phyloP scores from a whole-genome alignment of 805 yeast species.

The Tetrapisispora arboricola region DNA sequence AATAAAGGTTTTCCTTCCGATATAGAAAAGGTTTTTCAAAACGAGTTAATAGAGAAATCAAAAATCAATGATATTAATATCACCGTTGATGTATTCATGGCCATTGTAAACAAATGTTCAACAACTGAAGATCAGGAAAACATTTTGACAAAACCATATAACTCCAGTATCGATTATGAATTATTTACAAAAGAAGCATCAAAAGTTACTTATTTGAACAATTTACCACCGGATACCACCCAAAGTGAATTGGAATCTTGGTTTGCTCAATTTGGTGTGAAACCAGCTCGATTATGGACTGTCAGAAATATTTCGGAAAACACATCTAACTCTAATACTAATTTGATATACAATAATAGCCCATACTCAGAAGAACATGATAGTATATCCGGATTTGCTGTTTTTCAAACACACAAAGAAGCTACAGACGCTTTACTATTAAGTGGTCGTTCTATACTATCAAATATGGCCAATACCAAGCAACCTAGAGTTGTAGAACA shows the following conservation, averaged over 20 bases:
- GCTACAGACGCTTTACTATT: conserved; percentile 68
- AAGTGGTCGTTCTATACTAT: conserved; percentile 53
- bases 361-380: conserved; percentile 36
- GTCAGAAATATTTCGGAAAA: conserved; percentile 43
- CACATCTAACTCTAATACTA: conserved; percentile 15
- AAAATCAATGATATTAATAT: conserved; percentile 8
- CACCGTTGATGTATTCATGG: conserved; percentile 19
- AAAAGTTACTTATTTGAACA: conserved; percentile 67
- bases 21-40: too few relatives aligned
- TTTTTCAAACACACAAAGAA: conserved; percentile 76
- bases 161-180: conserved; percentile 60
- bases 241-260: conserved; percentile 85
- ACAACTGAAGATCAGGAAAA: conserved; percentile 39
- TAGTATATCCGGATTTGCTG: conserved; percentile 69
- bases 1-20: too few relatives aligned
- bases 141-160: conserved; percentile 65
- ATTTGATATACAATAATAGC: conserved; percentile 20
- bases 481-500: conserved; percentile 40
- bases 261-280: conserved; percentile 79
- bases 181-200: conserved; percentile 64
- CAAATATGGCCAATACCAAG: conserved; percentile 28
- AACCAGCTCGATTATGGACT: conserved; percentile 87
- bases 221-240: conserved; percentile 76
- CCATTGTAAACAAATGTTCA: conserved; percentile 29
- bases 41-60: not conserved